Base-by-base conservation (phyloP, 169 alveolate species). In the Cryptosporidium ubiquitum region DNA sequence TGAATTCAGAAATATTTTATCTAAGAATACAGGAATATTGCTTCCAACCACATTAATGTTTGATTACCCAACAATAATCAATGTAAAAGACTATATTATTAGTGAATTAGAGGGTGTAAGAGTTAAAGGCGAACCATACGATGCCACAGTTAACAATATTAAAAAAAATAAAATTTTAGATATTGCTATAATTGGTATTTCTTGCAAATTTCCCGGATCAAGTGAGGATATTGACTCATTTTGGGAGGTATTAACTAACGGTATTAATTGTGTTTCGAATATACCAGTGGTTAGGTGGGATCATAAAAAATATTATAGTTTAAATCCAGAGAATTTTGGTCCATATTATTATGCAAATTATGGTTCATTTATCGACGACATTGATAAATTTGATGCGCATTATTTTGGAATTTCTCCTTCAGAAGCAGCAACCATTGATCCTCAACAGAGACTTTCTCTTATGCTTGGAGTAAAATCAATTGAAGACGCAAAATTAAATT, bases 151-250 rank as follows among this genome's bases (percentile, higher is more conserved):
- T 55, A n/a, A 3, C 3, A 20, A 52, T 52, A 55, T 31, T 29
- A 31, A 35, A 52, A 52, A 35, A 33, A 49, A 70, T 23, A 12
- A 33, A 1, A 64, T n/a, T 26, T 29, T 55, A 47, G 89, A 79
- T 16, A 61, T 91, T 49, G 95, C 93, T 2, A 85, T 91, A 20
- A 79, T 84, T 0, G 92, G 93, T 20, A 39, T 93, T 47, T 84
- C 93, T 1, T 93, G 94, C 84, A 70, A 91, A 61, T 71, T 92
- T 3, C 95, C 94, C 1, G 91, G 93, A 0, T 86, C 52, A 20
- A 16, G 49, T 51, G 91, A 64, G 52, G 52, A 70, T 33, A 47
- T 84, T 23, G 93, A 85, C 29, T 64, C 64, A 18, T 84, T 84
- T 52, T 84, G 91, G 91, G 60, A 64, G n/a, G 29, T 49, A 20